These are phyloP conservation scores for Collybiopsis confluens DNA, from an alignment of 768 basidiomycete genomes.

Conservation along the genomic window DNA sequence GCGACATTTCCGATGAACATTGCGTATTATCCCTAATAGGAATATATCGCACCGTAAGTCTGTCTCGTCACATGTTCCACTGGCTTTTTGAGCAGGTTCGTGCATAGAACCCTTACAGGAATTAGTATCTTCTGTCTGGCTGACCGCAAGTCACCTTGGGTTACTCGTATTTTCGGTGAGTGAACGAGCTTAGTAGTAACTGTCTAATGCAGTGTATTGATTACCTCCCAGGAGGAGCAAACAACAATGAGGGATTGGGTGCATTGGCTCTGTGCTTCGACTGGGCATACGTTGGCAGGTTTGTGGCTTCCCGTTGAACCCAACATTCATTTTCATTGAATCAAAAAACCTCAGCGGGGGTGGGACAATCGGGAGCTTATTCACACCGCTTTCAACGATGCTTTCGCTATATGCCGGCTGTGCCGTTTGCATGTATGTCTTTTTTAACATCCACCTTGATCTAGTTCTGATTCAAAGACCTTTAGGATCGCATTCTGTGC, in stretches of 20 bases:
- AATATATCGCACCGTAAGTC: conserved; percentile 17
- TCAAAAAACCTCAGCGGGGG: too few relatives aligned
- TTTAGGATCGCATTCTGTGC: conserved; percentile 25
- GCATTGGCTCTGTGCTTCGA: conserved; percentile 47
- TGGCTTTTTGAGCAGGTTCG: neutral
- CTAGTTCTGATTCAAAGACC: neutral
- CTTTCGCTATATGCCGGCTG: conserved; percentile 40
- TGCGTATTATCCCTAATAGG: conserved; percentile 2
- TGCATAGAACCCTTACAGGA: conserved; percentile 48
- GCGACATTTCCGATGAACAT: conserved; percentile 30
- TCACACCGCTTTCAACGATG: conserved; percentile 45
- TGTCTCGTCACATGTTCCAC: neutral
- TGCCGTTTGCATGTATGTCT: conserved; percentile 35
- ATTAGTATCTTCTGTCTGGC: conserved; percentile 57
- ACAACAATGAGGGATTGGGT: conserved; percentile 43
- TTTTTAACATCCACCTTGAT: too few relatives aligned
- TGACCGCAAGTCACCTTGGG: conserved; percentile 40
- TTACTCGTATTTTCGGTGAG: conserved; percentile 54
- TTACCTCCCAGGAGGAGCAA: conserved; percentile 20
- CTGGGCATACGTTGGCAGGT: conserved; percentile 44
- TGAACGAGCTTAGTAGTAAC: neutral
- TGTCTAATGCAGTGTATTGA: neutral
- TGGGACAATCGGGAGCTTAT: conserved; percentile 20
- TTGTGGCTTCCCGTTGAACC: too few relatives aligned
- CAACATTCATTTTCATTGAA: too few relatives aligned